A percentile compares a stretch with the other conserved stretches of the same genome.
phyloP scores from a whole-genome alignment of 495 filamentous ascomycete species.

The Podospora australis region DNA sequence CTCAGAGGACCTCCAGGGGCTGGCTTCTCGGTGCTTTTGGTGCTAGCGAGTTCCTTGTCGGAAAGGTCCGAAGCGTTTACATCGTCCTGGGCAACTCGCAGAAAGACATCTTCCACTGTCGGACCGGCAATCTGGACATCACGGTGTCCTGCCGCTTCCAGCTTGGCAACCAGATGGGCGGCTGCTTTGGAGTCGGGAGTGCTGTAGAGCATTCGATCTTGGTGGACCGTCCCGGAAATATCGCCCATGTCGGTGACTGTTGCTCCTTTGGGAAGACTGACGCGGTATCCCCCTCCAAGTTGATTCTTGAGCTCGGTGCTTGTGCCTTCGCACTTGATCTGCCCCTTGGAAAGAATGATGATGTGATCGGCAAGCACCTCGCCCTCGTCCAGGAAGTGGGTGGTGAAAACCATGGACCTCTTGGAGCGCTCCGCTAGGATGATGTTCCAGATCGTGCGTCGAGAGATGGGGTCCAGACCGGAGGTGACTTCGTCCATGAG shows the following conservation, averaged over 20 bases:
- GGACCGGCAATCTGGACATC: constrained; percentile 71
- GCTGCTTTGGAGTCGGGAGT: constrained; percentile 55
- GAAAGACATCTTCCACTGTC: constrained; percentile 77
- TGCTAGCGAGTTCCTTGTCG: constrained; percentile 4
- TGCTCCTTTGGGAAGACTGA: constrained; percentile 53
- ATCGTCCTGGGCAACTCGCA: constrained; percentile 65
- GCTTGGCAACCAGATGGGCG: constrained; percentile 51
- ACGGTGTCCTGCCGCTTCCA: constrained; percentile 52
- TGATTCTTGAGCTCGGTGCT: constrained; percentile 60
- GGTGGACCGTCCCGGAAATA: constrained; percentile 41
- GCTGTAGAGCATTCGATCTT: constrained; percentile 62
- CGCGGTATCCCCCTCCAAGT: constrained; percentile 66
- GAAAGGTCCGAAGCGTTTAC: constrained; percentile 22
- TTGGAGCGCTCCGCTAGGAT: constrained; percentile 65
- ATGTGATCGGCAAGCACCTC: constrained; percentile 69
- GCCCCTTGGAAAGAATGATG: constrained; percentile 64
- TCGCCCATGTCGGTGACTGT: constrained; percentile 40
- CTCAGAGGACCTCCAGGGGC: constrained; percentile 7
- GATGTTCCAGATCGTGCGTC: constrained; percentile 82
- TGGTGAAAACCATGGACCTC: constrained; percentile 74
- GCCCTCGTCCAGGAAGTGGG: constrained; percentile 73
- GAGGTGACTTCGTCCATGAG: constrained; percentile 78
- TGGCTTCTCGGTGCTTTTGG: neutral
- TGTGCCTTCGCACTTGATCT: constrained; percentile 61
- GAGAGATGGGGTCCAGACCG: constrained; percentile 69